Evolutionary conservation across 495 filamentous ascomycete species (phyloP).

Genomic region (Penicillium alfredii): DNA sequence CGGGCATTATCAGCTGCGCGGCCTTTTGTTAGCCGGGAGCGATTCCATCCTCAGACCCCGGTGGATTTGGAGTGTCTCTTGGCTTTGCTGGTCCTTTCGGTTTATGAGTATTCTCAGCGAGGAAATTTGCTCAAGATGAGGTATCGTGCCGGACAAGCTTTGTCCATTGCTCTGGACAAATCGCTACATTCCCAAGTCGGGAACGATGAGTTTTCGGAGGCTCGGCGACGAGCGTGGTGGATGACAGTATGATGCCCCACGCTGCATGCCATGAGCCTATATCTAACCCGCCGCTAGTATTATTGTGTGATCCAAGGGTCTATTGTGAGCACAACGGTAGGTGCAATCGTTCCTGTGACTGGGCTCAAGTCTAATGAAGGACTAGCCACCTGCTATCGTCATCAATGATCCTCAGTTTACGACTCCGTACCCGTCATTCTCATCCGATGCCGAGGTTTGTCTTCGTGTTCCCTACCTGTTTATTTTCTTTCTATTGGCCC

Average conservation of each 20-base stretch:
- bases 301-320: conserved; percentile 54
- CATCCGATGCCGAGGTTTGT: conserved; percentile 49
- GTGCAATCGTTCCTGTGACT: conserved; percentile 6
- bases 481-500: background rate
- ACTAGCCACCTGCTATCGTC: conserved; percentile 46
- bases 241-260: conserved; percentile 42
- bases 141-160: conserved; percentile 51
- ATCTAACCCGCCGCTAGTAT: conserved; percentile 35
- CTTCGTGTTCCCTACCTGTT: background rate
- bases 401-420: conserved; percentile 53
- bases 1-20: conserved; percentile 45
- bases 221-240: conserved; percentile 48
- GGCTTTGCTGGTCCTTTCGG: conserved; percentile 49
- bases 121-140: conserved; percentile 59
- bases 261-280: background rate
- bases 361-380: conserved; percentile 8
- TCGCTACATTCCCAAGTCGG: conserved; percentile 42
- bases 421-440: conserved; percentile 48
- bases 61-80: conserved; percentile 51
- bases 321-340: conserved; percentile 55
- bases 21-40: conserved; percentile 36
- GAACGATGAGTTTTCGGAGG: conserved; percentile 47
- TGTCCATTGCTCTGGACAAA: conserved; percentile 49
- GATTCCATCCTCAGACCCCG: conserved; percentile 47
- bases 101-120: conserved; percentile 56